Evolutionary conservation across 169 alveolate species (phyloP), one percentile per base, ranked within the genome.

Genomic region (Plasmodium gonderi): DNA sequence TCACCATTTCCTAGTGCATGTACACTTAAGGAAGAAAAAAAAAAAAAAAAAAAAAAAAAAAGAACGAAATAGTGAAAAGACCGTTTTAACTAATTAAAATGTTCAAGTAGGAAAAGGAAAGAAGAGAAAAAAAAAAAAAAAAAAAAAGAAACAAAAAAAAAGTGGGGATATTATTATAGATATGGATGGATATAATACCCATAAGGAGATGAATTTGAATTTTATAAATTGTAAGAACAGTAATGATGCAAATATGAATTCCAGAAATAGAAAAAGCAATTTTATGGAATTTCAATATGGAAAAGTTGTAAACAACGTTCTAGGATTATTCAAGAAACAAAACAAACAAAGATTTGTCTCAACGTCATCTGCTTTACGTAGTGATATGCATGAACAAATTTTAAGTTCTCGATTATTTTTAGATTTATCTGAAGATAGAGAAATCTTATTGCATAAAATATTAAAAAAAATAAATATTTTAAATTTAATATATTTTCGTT

Each of bases 401-500:
- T 87, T 87, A 87, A 75, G 79, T 14, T 75, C 93, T 51, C 83
- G 89, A 38, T 26, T 87, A 75, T 87, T 87, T 68, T 42, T 87
- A 76, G 93, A 87, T 75, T 75, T 87, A 64, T 51, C 36, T 87
- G 85, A 87, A 40, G 87, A 87, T 40, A 74, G 87, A 17, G 93
- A 74, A 75, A 74, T 87, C 65, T 64, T 87, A 60, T 87, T 87
- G 68, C 65, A 87, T 38, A 75, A 87, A 75, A 74, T 87, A 87
- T 54, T 87, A 75, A 87, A 87, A 51, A 87, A 87, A 87, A 36
- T 87, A 60, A 87, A 87, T 75, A 87, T 87, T 29, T 76, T 87
- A 45, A 87, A 87, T 76, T 75, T 87, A 65, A 76, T 87, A 36
- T 87, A 87, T 74, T 87, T 87, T 74, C 93, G 93, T 45, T 87